These are phyloP conservation scores for Skeletonema potamos DNA, from an alignment of 108 stramenopile species.

Conservation along the genomic window DNA sequence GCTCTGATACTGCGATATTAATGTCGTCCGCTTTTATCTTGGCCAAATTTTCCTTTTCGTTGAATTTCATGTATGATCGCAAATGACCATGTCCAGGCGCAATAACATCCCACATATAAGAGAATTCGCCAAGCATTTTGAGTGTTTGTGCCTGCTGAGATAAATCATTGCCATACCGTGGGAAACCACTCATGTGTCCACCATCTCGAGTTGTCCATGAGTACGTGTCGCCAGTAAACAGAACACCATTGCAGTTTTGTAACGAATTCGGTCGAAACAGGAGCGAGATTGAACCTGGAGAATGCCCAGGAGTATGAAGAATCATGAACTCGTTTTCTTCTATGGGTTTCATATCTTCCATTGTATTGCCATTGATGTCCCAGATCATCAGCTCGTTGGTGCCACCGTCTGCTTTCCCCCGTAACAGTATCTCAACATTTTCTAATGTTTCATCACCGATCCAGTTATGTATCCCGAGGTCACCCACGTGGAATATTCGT, in stretches of 20 bases:
- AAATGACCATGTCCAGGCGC: conserved; percentile 75
- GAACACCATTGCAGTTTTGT: conserved; percentile 21
- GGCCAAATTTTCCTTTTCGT: not conserved
- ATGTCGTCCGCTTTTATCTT: conserved; percentile 1
- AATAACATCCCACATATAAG: conserved; percentile 36
- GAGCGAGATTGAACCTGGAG: conserved; percentile 64
- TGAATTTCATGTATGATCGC: conserved; percentile 1
- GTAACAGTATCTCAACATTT: conserved; percentile 62
- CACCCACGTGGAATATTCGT: conserved; percentile 70
- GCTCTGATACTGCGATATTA: not conserved
- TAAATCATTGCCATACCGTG: conserved; percentile 60
- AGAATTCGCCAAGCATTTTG: conserved; percentile 17
- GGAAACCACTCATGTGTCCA: conserved; percentile 64
- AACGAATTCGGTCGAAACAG: conserved; percentile 21
- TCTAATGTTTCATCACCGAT: conserved; percentile 58
- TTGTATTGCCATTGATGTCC: conserved; percentile 30
- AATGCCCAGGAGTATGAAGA: conserved; percentile 76
- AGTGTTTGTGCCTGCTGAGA: conserved; percentile 42
- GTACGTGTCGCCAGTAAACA: conserved; percentile 73
- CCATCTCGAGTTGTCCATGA: conserved; percentile 54
- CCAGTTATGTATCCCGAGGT: conserved; percentile 71
- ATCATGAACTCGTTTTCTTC: conserved; percentile 35
- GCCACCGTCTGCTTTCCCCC: not conserved
- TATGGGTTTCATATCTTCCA: not conserved
- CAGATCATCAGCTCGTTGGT: conserved; percentile 27